Evolutionary conservation across 495 filamentous ascomycete species (phyloP), one percentile per base, ranked within the genome.

Genomic region (Pyronema domesticum): DNA sequence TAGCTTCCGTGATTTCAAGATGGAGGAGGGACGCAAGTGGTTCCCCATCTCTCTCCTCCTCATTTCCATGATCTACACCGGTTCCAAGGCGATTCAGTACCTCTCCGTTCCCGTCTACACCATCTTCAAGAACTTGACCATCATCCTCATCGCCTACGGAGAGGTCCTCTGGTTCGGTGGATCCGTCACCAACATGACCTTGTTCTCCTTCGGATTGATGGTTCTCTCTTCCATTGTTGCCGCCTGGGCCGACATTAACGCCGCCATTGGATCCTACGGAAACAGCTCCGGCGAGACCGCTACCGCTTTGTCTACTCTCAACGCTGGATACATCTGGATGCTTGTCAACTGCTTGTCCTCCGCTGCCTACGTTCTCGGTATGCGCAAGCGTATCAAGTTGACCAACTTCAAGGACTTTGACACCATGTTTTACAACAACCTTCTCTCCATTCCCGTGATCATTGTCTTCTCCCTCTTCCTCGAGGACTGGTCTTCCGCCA

Each of bases 351-450:
- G 94, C 62, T 78, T 99, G 68, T 95, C 88, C 74, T 89, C 82
- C 33, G 88, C 91, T 9, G 78, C 85, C 18, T 99, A 94, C 61
- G 72, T 95, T 36, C 71, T 99, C 43, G 77, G 82, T 56, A 99
- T 95, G 93, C 80, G 89, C 65, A 99, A 99, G 77, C 80, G 93
- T 53, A 96, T 96, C 65, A 96, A 96, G 80, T 76, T 94, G 73
- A 96, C 93, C 70, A 95, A 95, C 76, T 96, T 99, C 72, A 95
- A 95, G 74, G 91, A 99, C 66, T 95, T 93, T 71, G 91, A 99
- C 69, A 94, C 89, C 95, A 78, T 70, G 89, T 99, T 89, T 72
- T 99, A 99, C 75, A 99, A 99, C 79, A 99, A 99, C 69, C 78
- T 99, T 44, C 80, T 99, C 56, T 94, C 88, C 18, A 95, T 99